phyloP scores from a whole-genome alignment of 2,329 filamentous ascomycete species.

The Fusarium sulawesiense region DNA sequence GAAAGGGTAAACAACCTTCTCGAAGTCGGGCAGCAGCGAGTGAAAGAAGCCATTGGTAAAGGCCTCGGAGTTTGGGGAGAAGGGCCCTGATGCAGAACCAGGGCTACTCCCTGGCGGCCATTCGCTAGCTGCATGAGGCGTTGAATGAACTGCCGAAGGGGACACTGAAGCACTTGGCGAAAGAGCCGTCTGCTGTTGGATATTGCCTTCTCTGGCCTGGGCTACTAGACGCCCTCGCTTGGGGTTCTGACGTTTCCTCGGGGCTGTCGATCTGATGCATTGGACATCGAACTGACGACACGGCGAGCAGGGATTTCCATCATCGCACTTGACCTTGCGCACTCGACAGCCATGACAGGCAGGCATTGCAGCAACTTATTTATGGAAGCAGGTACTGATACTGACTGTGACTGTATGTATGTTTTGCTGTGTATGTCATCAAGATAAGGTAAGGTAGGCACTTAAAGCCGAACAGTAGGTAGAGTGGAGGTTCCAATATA shows the following conservation, averaged over 20 bases:
- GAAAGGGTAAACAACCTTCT: constrained; percentile 41
- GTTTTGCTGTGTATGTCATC: neutral
- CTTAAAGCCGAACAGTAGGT: constrained; percentile 8
- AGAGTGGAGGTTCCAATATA: constrained; percentile 24
- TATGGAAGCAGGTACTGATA: neutral
- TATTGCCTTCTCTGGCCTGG: constrained; percentile 35
- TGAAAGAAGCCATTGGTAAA: constrained; percentile 37
- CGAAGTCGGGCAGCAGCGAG: constrained; percentile 33
- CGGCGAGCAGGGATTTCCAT: constrained; percentile 38
- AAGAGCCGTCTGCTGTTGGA: constrained; percentile 22
- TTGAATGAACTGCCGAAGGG: constrained; percentile 27
- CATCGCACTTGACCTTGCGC: constrained; percentile 45
- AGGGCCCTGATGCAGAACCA: constrained; percentile 26
- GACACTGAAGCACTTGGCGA: constrained; percentile 36
- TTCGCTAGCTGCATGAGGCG: constrained; percentile 24
- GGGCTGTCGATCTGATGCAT: constrained; percentile 35
- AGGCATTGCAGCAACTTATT: constrained; percentile 17
- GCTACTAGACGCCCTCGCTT: constrained; percentile 37
- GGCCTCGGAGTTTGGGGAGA: constrained; percentile 27
- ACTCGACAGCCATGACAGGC: constrained; percentile 44
- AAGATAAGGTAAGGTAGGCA: constrained; percentile 3
- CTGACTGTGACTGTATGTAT: neutral
- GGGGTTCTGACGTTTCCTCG: constrained; percentile 41
- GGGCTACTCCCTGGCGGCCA: constrained; percentile 32
- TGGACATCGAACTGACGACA: constrained; percentile 38